Base-by-base conservation (phyloP, 1,284 basidiomycete genomes). In the Pholiota adiposa region DNA sequence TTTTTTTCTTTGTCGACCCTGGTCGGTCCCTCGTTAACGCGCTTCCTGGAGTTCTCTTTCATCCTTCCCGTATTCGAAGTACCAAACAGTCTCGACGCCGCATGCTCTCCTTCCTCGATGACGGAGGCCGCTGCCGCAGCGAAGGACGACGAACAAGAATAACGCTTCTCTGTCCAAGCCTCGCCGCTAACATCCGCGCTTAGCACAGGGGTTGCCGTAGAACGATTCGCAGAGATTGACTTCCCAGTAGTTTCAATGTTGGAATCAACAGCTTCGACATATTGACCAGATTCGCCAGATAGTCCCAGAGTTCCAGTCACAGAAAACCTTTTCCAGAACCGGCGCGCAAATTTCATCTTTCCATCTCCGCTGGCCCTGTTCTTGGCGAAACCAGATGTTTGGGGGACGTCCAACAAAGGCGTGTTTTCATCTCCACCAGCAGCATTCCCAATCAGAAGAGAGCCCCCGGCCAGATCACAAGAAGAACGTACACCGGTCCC, bases 81-180 rank as follows among this genome's bases (percentile, higher is more conserved):
- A 27, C 60, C 60, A 55, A 62, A 63, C 29, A 63, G 60, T 54
- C 58, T 56, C 40, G 62, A 60, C 14, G 64, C 56, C 16, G 62
- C 58, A 25, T 65, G 64, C 62, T 65, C 62, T 40, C 60, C 62
- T 16, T 65, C 59, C 51, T 63, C 60, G 38, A 61, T 29, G 19
- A 61, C 46, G 44, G 59, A 56, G 18, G 59, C n/a, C n/a, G n/a
- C 33, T 25, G 41, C 19, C 29, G 36, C 38, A 14, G 16, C 40
- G 27, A 48, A 18, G 16, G 36, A 18, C 2, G 44, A 18, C 9
- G 54, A 44, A 16, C 27, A 56, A 55, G 56, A 54, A 21, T 44
- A 49, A 41, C 34, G 46, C 27, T 51, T 38, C 38, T 27, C 27
- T 51, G 29, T 38, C 19, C 21, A 52, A 52, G 21, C 40, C 41